Evolutionary conservation across 2,329 filamentous ascomycete species (phyloP).

Genomic region (Cercospora canescens): DNA sequence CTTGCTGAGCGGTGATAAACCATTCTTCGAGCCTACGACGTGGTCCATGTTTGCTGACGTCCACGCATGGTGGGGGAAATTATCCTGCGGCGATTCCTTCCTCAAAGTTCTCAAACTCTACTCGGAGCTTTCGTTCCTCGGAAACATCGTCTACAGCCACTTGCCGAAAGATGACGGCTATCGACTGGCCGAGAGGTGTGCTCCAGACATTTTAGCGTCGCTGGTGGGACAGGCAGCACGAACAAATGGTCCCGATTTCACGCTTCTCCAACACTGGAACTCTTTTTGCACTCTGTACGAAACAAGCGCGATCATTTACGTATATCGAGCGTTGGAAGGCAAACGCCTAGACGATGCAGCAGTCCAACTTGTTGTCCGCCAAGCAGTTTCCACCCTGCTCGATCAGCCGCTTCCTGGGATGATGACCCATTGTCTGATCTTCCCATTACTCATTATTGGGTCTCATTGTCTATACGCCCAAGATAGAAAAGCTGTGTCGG

Average conservation of each 20-base stretch:
- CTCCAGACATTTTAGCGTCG: background rate
- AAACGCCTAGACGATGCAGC: conserved; percentile 7
- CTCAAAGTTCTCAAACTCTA: conserved; percentile 7
- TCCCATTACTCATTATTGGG: conserved; percentile 11
- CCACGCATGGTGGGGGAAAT: conserved; percentile 16
- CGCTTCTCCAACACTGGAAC: background rate
- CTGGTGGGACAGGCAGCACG: background rate
- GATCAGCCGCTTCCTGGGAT: conserved; percentile 10
- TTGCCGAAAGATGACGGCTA: conserved; percentile 1
- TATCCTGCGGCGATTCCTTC: conserved; percentile 9
- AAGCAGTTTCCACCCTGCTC: conserved; percentile 12
- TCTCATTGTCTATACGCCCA: conserved; percentile 6
- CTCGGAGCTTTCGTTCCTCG: conserved; percentile 13
- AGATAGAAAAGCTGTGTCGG: background rate
- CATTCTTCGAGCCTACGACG: conserved; percentile 13
- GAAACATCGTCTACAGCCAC: conserved; percentile 2
- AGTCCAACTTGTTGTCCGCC: conserved; percentile 8
- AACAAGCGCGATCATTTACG: conserved; percentile 3
- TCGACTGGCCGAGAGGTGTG: conserved; percentile 6
- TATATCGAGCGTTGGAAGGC: conserved; percentile 5
- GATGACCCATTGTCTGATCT: conserved; percentile 11
- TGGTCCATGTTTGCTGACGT: conserved; percentile 14
- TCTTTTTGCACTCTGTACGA: conserved; percentile 7
- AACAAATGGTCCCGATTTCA: background rate
- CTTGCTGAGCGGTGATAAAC: conserved; percentile 9